Percentiles rank a stretch among this genome's conserved stretches.
phyloP scores from a whole-genome alignment of 352 stramenopile species.

The Elongisporangium prolatum region DNA sequence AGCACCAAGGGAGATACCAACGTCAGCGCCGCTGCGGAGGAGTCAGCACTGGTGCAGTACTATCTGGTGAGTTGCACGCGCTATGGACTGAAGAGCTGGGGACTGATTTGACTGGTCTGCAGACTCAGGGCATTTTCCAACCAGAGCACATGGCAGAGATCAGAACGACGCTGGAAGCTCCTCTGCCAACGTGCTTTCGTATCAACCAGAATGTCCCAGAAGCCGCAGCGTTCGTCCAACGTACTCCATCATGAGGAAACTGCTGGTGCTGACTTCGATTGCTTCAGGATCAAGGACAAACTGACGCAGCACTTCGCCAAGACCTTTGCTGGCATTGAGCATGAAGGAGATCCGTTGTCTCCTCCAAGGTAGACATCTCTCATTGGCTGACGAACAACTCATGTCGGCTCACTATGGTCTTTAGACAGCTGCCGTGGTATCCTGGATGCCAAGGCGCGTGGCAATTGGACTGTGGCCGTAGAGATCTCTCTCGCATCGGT shows the following conservation, averaged over 20 bases:
- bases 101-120: slow-evolving; percentile 1
- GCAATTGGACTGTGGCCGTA: slow-evolving; percentile 71
- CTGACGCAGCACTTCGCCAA: slow-evolving; percentile 40
- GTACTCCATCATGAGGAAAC: not conserved
- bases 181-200: slow-evolving; percentile 67
- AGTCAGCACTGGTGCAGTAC: slow-evolving; percentile 42
- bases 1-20: not conserved
- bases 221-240: slow-evolving; percentile 12
- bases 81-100: not conserved
- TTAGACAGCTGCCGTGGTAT: slow-evolving; percentile 64
- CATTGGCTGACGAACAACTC: not conserved
- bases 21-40: not conserved
- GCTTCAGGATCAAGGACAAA: slow-evolving; percentile 35
- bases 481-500: slow-evolving; percentile 21
- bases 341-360: slow-evolving; percentile 24
- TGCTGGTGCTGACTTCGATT: not conserved
- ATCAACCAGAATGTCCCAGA: slow-evolving; percentile 43
- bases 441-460: slow-evolving; percentile 48
- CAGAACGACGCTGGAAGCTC: slow-evolving; percentile 40
- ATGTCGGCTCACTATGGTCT: no score
- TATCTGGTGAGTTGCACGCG: slow-evolving; percentile 37
- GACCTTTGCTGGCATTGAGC: slow-evolving; percentile 26
- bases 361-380: slow-evolving; percentile 23
- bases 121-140: slow-evolving; percentile 62
- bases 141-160: slow-evolving; percentile 33